Conservation (phyloP, 257 asterid genomes). For the Solanum boliviense region DNA sequence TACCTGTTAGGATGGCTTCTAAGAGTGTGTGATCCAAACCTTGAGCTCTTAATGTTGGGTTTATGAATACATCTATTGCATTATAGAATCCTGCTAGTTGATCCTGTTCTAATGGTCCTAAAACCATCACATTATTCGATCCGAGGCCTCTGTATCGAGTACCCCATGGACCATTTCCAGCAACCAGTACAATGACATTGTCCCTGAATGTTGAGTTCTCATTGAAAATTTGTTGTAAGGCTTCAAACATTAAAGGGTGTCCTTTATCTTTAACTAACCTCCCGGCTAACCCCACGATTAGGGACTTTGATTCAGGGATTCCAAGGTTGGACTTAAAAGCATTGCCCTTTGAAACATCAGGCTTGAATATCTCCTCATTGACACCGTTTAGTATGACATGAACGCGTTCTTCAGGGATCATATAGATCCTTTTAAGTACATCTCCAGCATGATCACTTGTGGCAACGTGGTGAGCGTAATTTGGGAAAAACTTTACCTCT, state of each 20-base stretch:
- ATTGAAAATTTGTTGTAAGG: constrained; percentile 39
- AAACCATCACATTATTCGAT: constrained; percentile 24
- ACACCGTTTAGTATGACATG: constrained; percentile 37
- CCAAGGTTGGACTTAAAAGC: constrained; percentile 2
- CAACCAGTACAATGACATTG: constrained; percentile 41
- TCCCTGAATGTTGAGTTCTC: constrained; percentile 33
- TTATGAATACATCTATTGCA: constrained; percentile 42
- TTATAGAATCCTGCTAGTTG: constrained; percentile 51
- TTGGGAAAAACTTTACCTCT: constrained; percentile 50
- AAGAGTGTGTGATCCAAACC: constrained; percentile 69
- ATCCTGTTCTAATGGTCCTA: constrained; percentile 47
- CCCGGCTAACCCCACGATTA: constrained; percentile 61
- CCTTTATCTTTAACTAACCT: constrained; percentile 81
- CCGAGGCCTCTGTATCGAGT: constrained; percentile 50
- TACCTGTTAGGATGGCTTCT: constrained; percentile 66
- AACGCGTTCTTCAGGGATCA: constrained; percentile 65
- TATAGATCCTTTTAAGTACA: constrained; percentile 54
- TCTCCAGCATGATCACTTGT: constrained; percentile 70
- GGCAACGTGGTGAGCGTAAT: constrained; percentile 67
- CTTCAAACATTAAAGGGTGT: constrained; percentile 56
- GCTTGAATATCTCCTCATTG: not conserved
- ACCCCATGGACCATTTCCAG: constrained; percentile 84
- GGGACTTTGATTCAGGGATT: constrained; percentile 11
- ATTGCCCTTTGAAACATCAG: not conserved
- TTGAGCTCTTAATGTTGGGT: constrained; percentile 75